These are phyloP conservation scores for Oenanthe sinensis DNA, from an alignment of 129 eudicot genomes.

Conservation along the genomic window DNA sequence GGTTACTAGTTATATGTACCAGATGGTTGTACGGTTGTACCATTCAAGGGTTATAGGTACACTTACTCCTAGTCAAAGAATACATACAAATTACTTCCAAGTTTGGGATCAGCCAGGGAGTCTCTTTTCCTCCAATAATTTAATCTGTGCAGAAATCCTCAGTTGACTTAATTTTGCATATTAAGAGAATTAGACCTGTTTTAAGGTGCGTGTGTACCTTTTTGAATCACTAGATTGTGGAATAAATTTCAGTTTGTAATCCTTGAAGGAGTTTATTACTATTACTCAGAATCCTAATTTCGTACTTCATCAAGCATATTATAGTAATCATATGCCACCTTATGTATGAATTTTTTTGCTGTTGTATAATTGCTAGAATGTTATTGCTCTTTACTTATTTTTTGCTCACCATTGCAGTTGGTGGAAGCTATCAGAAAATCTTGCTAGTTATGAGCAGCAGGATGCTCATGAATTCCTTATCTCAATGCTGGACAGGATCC, in stretches of 20 bases:
- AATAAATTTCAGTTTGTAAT: not conserved
- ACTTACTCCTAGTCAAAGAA: not conserved
- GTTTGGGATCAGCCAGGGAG: not conserved
- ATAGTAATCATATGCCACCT: not conserved
- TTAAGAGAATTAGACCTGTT: not conserved
- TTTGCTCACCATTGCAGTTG: slow-evolving; percentile 35
- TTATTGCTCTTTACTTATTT: not conserved
- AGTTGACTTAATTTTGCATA: not conserved
- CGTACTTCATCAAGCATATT: not conserved
- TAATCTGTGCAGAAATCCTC: not conserved
- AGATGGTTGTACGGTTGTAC: too few species aligned
- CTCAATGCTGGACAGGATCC: slow-evolving; percentile 59
- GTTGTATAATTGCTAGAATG: not conserved
- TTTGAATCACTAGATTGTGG: not conserved
- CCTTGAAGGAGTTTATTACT: not conserved
- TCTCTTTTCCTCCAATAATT: not conserved
- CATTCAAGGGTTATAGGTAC: not conserved
- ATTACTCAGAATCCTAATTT: not conserved
- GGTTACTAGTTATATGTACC: not conserved
- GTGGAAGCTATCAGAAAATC: slow-evolving; percentile 71
- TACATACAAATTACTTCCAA: not conserved
- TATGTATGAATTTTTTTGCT: not conserved
- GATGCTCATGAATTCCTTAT: slow-evolving; percentile 76
- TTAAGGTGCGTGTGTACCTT: not conserved
- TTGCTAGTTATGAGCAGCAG: slow-evolving; percentile 73